Evolutionary conservation across 495 filamentous ascomycete genomes (phyloP).

Genomic region (Aspergillus taichungensis): DNA sequence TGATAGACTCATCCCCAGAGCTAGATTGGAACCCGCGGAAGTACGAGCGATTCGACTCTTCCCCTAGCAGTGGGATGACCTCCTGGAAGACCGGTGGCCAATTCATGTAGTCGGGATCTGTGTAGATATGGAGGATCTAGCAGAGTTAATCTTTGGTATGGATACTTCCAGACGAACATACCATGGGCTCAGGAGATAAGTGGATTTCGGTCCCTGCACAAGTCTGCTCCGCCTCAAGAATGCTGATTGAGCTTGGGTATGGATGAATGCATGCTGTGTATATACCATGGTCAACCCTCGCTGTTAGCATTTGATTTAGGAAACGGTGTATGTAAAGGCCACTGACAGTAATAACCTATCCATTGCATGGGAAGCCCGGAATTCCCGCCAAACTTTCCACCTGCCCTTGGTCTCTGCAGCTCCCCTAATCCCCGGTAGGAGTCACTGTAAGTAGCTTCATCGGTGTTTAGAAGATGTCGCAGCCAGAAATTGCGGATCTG

Average conservation of each 20-base stretch:
- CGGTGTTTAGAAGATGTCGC: slow-evolving; percentile 21
- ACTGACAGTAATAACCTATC: slow-evolving; percentile 33
- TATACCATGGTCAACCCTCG: background rate
- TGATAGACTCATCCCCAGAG: background rate
- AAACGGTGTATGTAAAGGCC: background rate
- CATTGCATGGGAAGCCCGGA: slow-evolving; percentile 14
- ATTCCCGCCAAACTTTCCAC: slow-evolving; percentile 2
- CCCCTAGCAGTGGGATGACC: slow-evolving; percentile 6
- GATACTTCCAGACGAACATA: slow-evolving; percentile 1
- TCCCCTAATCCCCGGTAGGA: slow-evolving; percentile 14
- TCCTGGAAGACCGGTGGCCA: slow-evolving; percentile 20
- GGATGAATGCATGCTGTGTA: slow-evolving; percentile 28
- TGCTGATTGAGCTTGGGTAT: slow-evolving; percentile 4
- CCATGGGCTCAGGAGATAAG: slow-evolving; percentile 14
- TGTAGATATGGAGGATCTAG: slow-evolving; percentile 18
- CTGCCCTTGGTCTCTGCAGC: slow-evolving; percentile 11
- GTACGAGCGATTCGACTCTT: slow-evolving; percentile 6
- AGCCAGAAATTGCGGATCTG: slow-evolving; percentile 35
- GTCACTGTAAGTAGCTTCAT: slow-evolving; percentile 16
- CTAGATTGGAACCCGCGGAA: slow-evolving; percentile 20
- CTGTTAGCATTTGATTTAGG: background rate
- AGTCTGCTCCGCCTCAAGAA: slow-evolving; percentile 14
- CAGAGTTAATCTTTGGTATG: background rate
- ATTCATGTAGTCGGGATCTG: slow-evolving; percentile 8
- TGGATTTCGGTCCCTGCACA: slow-evolving; percentile 23